phyloP scores from a whole-genome alignment of 176 grass and related monocot species.

The Poa annua region DNA sequence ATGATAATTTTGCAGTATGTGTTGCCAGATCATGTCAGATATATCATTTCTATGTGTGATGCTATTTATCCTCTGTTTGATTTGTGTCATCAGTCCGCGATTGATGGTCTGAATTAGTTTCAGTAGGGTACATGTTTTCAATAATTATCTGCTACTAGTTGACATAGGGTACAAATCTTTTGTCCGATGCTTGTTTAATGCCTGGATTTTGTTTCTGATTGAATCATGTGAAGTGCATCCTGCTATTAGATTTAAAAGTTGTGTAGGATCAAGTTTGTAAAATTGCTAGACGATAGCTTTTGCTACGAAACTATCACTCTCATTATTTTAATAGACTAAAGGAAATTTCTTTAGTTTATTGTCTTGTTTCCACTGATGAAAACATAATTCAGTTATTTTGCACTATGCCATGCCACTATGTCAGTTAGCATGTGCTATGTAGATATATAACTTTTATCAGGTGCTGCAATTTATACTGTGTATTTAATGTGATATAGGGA shows the following conservation, averaged over 20 bases:
- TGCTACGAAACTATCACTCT: not conserved
- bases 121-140: not conserved
- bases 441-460: not conserved
- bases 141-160: not conserved
- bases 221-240: not conserved
- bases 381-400: not conserved
- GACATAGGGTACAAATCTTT: not conserved
- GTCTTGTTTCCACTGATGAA: not conserved
- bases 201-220: not conserved
- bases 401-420: not conserved
- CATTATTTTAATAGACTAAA: not conserved
- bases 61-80: not conserved
- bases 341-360: not conserved
- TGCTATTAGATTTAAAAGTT: not conserved
- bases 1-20: constrained; percentile 36
- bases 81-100: not conserved
- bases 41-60: constrained; percentile 11
- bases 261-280: not conserved
- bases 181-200: not conserved
- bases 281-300: not conserved
- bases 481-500: not conserved
- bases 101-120: not conserved
- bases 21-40: constrained; percentile 39
- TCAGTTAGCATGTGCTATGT: not conserved
- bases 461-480: not conserved